Base-by-base conservation (phyloP, 129 eudicot species). In the Flaveria ramosissima region DNA sequence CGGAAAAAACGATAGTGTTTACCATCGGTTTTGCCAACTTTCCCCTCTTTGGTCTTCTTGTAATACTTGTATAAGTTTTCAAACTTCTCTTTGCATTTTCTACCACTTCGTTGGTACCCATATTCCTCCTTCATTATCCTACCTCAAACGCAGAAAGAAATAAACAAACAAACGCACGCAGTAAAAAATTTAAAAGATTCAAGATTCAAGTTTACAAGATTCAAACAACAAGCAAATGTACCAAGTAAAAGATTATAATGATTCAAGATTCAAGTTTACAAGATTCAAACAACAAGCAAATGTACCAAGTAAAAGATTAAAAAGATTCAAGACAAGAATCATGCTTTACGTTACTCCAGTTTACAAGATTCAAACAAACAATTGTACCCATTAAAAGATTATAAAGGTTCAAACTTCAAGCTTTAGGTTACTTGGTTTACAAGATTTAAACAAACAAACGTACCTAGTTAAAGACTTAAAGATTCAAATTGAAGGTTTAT, bases 21-120 rank as follows among this genome's bases (percentile, higher is more conserved):
- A 17, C 99, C 99, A 45, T 95, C 99, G 67, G 89, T 91, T 72
- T 94, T 87, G 3, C 99, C 97, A 42, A 94, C 96, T 80, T 95
- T 95, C 6, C 99, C 97, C 55, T 95, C 99, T 75, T 91, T 95
- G n/a, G 99, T 91, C 86, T 95, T 95, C 83, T 95, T 95, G 89
- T 95, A 95, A 77, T 95, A 95, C 78, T 95, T 95, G 97, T 95
- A 95, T 72, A 95, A 80, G 65, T 95, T 95, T 79, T 95, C 99
- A 56, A 95, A 95, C 64, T 95, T 95, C 73, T 95, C 99, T 78
- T 94, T 89, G 87, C 99, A 95, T 80, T 95, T 95, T 71, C 89
- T 91, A 47, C 99, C 97, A 81, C 92, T 95, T 79, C 99, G 80
- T 82, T 95, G 99, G 57, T 91, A 91, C 32, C 99, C 99, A 81